Base-by-base conservation (phyloP, 768 basidiomycete genomes). In the Mycena metata region DNA sequence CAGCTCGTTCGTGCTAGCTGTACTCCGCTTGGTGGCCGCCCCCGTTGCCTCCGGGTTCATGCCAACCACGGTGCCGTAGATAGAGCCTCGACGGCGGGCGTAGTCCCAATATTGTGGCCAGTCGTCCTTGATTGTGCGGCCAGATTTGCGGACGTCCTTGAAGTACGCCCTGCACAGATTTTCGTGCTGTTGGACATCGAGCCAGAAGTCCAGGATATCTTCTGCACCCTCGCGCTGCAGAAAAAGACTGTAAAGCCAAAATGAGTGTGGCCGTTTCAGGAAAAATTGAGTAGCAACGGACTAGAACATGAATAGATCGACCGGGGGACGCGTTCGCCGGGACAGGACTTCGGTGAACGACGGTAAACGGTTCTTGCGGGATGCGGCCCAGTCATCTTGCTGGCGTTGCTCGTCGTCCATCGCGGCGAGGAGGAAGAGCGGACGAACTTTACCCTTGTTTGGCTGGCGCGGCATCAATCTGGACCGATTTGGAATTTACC, bases 251-350 rank as follows among this genome's bases (percentile, higher is more conserved):
- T 24, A 47, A 30, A 39, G 39, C 11, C 11, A 10, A 64, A 68
- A 60, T 60, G 58, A 54, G 72, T 47, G 26, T 56, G 62, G 51
- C 66, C 57, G 39, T 33, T 65, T 52, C 55, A 62, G 16, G 64
- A 35, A 67, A 73, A 67, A 60, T 26, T 51, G 45, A 21, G 39
- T 41, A 17, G 64, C 13, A 50, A 93, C 94, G 80, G 76, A 98
- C 96, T 97, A 97, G 84, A 98, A 97, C 92, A 96, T 97, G 85
- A 98, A 99, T 60, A 99, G 86, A 83, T 99, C 98, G 36, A 99
- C 95, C 21, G 98, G 98, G 0, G 98, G 95, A 68, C 94, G 83
- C 39, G 97, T 98, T 76, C 92, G 87, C 73, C 97, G 86, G 21
- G 93, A 93, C 33, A 99, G 86, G 54, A 98, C 96, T 83, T 99